phyloP scores from a whole-genome alignment of 2,329 filamentous ascomycete species.

The Alternaria brassicicola region DNA sequence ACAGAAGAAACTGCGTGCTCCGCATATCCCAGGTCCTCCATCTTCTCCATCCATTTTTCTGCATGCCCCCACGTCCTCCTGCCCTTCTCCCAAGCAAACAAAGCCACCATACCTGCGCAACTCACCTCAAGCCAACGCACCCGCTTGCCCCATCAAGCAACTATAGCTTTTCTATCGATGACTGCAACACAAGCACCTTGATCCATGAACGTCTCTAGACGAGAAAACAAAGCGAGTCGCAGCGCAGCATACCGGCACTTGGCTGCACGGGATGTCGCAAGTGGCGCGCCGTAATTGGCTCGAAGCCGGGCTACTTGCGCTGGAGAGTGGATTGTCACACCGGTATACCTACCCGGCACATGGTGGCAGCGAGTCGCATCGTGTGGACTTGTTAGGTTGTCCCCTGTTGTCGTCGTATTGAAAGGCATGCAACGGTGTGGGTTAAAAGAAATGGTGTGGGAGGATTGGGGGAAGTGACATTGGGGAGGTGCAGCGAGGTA shows the following conservation, averaged over 20 bases:
- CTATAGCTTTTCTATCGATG: background rate
- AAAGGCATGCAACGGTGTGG: conserved; percentile 1
- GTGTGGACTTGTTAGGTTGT: conserved; percentile 1
- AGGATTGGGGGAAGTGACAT: background rate
- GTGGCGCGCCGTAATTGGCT: conserved; percentile 15
- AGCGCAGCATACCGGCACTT: background rate
- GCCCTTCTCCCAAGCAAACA: background rate
- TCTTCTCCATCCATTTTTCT: background rate
- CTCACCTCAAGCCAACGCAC: background rate
- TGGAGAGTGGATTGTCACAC: conserved; percentile 8
- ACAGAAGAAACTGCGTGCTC: background rate
- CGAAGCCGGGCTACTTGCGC: background rate
- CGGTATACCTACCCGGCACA: conserved; percentile 1
- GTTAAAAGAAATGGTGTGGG: background rate
- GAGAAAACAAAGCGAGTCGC: background rate
- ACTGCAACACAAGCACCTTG: conserved; percentile 1
- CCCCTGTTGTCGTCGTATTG: conserved; percentile 7
- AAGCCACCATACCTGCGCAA: background rate
- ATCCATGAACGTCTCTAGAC: conserved; percentile 1
- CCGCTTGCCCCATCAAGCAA: background rate
- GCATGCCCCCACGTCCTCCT: background rate
- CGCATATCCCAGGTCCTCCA: background rate
- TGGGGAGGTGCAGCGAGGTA: background rate
- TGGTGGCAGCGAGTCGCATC: conserved; percentile 2
- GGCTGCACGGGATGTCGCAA: conserved; percentile 5